phyloP scores from a whole-genome alignment of 192 early-diverging fungal species.

The Polychytrium aggregatum region DNA sequence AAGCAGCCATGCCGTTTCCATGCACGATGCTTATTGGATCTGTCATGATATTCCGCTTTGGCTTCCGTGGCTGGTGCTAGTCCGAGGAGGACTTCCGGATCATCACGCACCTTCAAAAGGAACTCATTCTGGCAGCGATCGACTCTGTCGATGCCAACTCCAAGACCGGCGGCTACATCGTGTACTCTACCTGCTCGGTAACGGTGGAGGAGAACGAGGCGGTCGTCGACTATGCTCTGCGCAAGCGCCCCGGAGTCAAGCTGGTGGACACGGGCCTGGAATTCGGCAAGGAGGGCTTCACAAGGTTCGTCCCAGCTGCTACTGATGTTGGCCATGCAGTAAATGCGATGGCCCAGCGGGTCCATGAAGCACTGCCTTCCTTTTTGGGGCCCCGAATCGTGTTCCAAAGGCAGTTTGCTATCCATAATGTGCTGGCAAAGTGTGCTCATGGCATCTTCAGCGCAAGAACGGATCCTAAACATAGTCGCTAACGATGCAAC shows the following conservation, averaged over 20 bases:
- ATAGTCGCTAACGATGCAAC: too few relatives aligned
- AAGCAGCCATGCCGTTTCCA: too few relatives aligned
- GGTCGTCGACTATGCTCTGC: slow-evolving; percentile 89
- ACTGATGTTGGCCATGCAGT: background rate
- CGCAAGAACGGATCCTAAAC: too few relatives aligned
- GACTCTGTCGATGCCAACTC: slow-evolving; percentile 91
- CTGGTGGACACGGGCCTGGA: slow-evolving; percentile 81
- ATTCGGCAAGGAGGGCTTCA: slow-evolving; percentile 91
- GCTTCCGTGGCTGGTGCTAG: too few relatives aligned
- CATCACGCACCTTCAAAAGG: slow-evolving; percentile 88
- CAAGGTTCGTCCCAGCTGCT: slow-evolving; percentile 26
- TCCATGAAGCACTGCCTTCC: background rate
- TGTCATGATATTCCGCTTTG: too few relatives aligned
- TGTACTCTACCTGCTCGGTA: slow-evolving; percentile 98
- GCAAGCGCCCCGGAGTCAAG: slow-evolving; percentile 88
- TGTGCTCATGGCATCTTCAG: too few relatives aligned
- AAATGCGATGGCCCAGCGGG: background rate
- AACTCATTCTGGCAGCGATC: slow-evolving; percentile 92
- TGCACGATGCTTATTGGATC: too few relatives aligned
- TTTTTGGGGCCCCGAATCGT: too few relatives aligned
- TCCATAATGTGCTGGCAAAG: too few relatives aligned
- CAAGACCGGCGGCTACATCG: slow-evolving; percentile 88
- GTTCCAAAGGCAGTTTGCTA: too few relatives aligned
- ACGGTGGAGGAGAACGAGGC: slow-evolving; percentile 97
- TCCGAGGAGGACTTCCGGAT: slow-evolving; percentile 80